Percentiles rank a stretch among this genome's conserved stretches.
These are phyloP conservation scores for Wickerhamiella allomyrinae DNA, from an alignment of 805 yeast genomes.

Conservation along the genomic window DNA sequence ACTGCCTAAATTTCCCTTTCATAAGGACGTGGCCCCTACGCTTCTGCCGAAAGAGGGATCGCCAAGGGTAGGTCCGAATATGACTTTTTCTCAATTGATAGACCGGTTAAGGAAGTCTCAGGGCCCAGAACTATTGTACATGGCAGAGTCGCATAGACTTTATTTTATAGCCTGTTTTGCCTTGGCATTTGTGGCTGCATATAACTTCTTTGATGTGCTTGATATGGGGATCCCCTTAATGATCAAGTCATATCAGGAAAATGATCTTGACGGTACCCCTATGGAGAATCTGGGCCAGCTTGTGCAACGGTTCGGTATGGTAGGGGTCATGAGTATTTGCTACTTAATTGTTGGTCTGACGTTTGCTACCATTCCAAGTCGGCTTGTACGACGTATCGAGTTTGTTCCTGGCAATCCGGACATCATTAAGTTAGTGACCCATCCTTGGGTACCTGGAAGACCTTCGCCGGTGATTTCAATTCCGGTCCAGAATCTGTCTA, in stretches of 20 bases:
- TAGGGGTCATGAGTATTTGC: constrained; percentile 23
- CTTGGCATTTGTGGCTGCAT: constrained; percentile 54
- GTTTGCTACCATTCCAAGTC: constrained; percentile 45
- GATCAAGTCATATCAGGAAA: constrained; percentile 37
- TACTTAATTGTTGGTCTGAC: constrained; percentile 32
- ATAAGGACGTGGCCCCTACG: constrained; percentile 49
- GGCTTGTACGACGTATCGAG: constrained; percentile 64
- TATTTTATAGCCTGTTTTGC: constrained; percentile 59
- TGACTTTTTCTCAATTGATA: constrained; percentile 48
- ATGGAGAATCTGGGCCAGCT: constrained; percentile 27
- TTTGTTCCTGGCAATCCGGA: constrained; percentile 43
- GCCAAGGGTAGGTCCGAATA: constrained; percentile 48
- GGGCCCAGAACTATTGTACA: constrained; percentile 63
- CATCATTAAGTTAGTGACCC: constrained; percentile 51
- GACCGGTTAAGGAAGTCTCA: constrained; percentile 38
- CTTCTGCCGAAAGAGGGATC: constrained; percentile 64
- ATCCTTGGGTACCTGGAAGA: constrained; percentile 60
- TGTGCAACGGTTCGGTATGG: constrained; percentile 26
- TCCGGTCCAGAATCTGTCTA: constrained; percentile 40
- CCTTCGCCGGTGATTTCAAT: constrained; percentile 63
- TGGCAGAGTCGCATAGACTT: constrained; percentile 68
- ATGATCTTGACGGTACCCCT: constrained; percentile 33
- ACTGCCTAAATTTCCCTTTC: constrained; percentile 51
- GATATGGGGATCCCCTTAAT: constrained; percentile 44
- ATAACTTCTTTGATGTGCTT: constrained; percentile 39